Base-by-base conservation (phyloP, 1,139 yeast species). In the Ogataea hybrid region DNA sequence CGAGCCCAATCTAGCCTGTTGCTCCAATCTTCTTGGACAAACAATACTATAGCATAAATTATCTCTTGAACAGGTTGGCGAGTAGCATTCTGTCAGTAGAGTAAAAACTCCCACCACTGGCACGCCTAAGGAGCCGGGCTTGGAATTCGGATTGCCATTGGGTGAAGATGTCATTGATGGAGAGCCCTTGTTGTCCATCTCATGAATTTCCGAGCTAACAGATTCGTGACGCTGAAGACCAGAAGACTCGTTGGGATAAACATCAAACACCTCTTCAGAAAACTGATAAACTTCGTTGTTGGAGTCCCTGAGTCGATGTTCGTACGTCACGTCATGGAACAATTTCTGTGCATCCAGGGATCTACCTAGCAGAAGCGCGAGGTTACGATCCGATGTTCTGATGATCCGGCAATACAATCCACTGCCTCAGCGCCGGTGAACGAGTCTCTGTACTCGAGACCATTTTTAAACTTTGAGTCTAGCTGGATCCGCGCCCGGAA, bases 1-100 rank as follows among this genome's bases (percentile, higher is more conserved):
- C 78, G 87, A 73, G 56, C 89, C 88, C 46, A 88, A 73, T 44
- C 97, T 73, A 2, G 96, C 96, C 60, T 92, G 97, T 62, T 92
- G 98, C 64, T 92, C 98, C 38, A 92, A 70, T 52, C 98, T 77
- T 53, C 97, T 77, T 9, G 98, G 98, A 67, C 98, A 92, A n/a
- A 97, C 95, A 53, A 92, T 90, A 41, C 96, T 85, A 64, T 92
- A 92, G 65, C 98, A 92, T 33, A 92, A 69, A 28, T 79, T 73
- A 58, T 88, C 95, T 42, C 95, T 71, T 4, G 96, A 84, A 67
- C 98, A 92, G 0, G 98, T 92, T 27, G 98, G 96, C 0, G 97
- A 89, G 59, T 92, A 92, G 65, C 98, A 92, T 57, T 90, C 96
- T 0, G 97, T 87, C 49, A 92, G 69, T 35, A 92, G 70, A 1